Evolutionary conservation across 2,329 filamentous ascomycete genomes (phyloP).

Genomic region (Cercospora sojina): DNA sequence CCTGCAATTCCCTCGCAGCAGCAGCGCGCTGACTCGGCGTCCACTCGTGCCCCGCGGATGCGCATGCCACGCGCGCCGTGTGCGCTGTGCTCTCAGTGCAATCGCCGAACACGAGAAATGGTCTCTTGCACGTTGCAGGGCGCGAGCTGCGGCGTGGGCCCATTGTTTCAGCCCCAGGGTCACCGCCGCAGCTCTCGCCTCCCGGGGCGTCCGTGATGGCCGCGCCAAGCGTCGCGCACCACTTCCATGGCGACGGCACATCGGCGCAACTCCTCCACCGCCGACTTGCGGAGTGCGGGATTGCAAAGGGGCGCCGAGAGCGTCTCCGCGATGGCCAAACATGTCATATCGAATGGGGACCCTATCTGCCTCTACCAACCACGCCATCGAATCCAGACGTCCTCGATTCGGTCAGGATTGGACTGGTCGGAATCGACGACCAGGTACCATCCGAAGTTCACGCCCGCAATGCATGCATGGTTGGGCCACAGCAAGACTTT

Average conservation of each 20-base stretch:
- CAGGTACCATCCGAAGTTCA: constrained; percentile 70
- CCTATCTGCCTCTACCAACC: constrained; percentile 57
- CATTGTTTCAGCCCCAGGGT: neutral
- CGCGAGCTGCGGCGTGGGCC: neutral
- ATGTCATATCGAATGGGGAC: neutral
- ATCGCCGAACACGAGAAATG: neutral
- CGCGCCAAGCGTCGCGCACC: constrained; percentile 24
- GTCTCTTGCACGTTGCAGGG: neutral
- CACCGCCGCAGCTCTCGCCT: neutral
- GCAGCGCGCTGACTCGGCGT: neutral
- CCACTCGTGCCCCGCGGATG: neutral
- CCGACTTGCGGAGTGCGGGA: neutral
- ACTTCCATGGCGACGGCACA: constrained; percentile 29
- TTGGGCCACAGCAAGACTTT: constrained; percentile 74
- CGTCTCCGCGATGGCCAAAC: neutral
- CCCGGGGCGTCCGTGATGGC: constrained; percentile 12
- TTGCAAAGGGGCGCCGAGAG: neutral
- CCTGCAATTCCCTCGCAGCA: neutral
- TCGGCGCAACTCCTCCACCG: constrained; percentile 2
- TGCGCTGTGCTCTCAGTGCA: neutral
- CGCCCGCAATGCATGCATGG: constrained; percentile 75
- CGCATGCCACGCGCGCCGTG: neutral
- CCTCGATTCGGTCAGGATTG: constrained; percentile 61
- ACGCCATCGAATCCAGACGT: constrained; percentile 71
- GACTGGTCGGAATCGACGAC: constrained; percentile 64